Percentiles rank a stretch among this genome's conserved stretches.
Conservation (phyloP, 345 rosid species). For the Erucastrum elatum region DNA sequence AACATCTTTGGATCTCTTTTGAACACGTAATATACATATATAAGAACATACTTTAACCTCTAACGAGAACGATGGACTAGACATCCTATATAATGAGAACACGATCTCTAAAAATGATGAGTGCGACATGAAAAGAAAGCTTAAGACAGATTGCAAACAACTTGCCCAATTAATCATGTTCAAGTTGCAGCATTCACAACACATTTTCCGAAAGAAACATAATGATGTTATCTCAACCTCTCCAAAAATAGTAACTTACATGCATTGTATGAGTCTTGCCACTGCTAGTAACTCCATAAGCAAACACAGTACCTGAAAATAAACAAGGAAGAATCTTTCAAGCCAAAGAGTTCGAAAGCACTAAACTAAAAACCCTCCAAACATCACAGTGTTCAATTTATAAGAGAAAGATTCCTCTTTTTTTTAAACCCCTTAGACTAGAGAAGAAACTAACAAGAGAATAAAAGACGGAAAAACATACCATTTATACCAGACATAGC, state of each 20-base stretch:
- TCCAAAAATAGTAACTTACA: conserved; percentile 51
- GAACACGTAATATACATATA: neutral
- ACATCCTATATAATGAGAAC: neutral
- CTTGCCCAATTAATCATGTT: neutral
- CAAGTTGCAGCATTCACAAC: conserved; percentile 7
- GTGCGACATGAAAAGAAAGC: neutral
- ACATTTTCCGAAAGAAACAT: neutral
- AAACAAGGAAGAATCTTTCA: conserved; percentile 6
- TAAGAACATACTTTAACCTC: neutral
- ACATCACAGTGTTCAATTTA: conserved; percentile 23
- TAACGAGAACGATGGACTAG: neutral
- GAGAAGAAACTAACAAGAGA: neutral
- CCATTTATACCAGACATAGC: conserved; percentile 88
- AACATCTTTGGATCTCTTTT: conserved; percentile 2
- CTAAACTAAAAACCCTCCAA: neutral
- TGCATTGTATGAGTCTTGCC: conserved; percentile 99
- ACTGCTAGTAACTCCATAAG: conserved; percentile 97
- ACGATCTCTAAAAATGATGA: too few relatives aligned
- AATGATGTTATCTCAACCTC: neutral
- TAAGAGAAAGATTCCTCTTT: neutral
- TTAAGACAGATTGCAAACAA: neutral
- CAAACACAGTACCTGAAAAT: conserved; percentile 85
- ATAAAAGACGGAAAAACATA: conserved; percentile 20
- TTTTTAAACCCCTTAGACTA: neutral
- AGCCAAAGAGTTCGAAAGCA: conserved; percentile 5